A percentile compares a stretch with the other conserved stretches of the same genome.
These are phyloP conservation scores for Fraxinus greggii DNA, from an alignment of 305 asterid species.

Conservation along the genomic window DNA sequence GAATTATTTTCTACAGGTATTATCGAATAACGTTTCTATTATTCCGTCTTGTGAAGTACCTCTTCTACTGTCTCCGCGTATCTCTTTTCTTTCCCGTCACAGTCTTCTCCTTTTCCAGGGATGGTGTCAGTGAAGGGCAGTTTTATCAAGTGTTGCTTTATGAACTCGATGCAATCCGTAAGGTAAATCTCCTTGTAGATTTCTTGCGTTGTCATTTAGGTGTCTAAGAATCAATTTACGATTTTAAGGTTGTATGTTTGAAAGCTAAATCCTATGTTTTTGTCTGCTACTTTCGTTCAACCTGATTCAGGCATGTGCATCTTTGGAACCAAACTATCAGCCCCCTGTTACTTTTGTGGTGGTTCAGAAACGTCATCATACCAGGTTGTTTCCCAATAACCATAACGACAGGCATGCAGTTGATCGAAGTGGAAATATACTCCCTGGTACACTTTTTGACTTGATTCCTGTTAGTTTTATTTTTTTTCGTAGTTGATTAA, in stretches of 20 bases:
- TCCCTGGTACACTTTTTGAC: conserved; percentile 49
- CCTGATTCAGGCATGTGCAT: conserved; percentile 72
- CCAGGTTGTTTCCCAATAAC: conserved; percentile 75
- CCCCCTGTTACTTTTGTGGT: conserved; percentile 93
- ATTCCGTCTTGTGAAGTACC: background rate
- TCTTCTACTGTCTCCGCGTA: background rate
- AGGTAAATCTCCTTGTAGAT: conserved; percentile 39
- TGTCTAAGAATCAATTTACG: background rate
- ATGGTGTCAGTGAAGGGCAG: conserved; percentile 98
- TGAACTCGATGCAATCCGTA: conserved; percentile 94
- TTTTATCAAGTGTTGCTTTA: conserved; percentile 83
- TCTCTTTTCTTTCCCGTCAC: background rate
- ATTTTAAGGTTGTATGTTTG: background rate
- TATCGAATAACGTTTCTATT: background rate
- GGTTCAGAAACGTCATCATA: conserved; percentile 89
- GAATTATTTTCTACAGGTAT: conserved; percentile 92
- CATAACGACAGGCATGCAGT: conserved; percentile 57
- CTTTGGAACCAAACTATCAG: conserved; percentile 78
- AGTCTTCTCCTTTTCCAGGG: conserved; percentile 45
- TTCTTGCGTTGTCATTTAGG: background rate
- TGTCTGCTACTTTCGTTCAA: background rate
- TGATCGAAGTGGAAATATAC: conserved; percentile 83
- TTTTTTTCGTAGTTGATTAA: background rate
- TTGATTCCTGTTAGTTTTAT: background rate
- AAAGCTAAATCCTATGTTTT: background rate